Conservation (phyloP, 495 filamentous ascomycete species). For the Aspergillus cavernicola region DNA sequence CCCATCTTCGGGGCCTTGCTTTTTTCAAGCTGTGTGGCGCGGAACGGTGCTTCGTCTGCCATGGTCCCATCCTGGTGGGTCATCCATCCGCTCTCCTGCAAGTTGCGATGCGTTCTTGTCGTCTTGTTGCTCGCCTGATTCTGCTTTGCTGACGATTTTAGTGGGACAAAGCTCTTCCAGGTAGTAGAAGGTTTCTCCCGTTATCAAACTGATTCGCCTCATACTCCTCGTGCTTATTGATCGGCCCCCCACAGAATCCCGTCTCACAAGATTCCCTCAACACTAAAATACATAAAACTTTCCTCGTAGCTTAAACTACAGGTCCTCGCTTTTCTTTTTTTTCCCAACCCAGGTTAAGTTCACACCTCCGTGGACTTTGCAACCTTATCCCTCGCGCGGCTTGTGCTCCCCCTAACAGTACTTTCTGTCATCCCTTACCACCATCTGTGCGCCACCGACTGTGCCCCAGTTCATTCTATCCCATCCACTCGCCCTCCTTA, state of each 20-base stretch:
- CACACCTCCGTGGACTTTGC: neutral
- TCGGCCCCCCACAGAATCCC: constrained; percentile 14
- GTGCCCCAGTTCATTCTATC: constrained; percentile 13
- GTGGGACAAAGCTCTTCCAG: neutral
- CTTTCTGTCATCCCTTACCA: neutral
- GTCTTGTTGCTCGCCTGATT: constrained; percentile 1
- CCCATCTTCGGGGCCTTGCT: neutral
- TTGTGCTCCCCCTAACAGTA: neutral
- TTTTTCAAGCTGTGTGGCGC: constrained; percentile 1
- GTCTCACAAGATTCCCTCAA: constrained; percentile 12
- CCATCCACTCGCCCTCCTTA: constrained; percentile 20
- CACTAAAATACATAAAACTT: constrained; percentile 16
- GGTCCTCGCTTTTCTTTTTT: neutral
- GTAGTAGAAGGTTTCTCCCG: neutral
- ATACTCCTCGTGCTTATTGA: constrained; percentile 6
- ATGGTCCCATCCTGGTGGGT: constrained; percentile 8
- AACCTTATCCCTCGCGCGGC: neutral
- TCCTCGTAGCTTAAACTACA: neutral
- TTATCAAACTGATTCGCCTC: constrained; percentile 6
- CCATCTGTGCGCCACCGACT: constrained; percentile 1
- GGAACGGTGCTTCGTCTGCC: neutral
- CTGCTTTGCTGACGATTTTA: neutral
- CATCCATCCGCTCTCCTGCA: neutral
- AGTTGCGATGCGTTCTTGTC: neutral
- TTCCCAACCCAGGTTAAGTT: neutral